Percentiles rank a stretch among this genome's conserved stretches.
Conservation (phyloP, 2,329 filamentous ascomycete species). For the Botrytis pseudocinerea region DNA sequence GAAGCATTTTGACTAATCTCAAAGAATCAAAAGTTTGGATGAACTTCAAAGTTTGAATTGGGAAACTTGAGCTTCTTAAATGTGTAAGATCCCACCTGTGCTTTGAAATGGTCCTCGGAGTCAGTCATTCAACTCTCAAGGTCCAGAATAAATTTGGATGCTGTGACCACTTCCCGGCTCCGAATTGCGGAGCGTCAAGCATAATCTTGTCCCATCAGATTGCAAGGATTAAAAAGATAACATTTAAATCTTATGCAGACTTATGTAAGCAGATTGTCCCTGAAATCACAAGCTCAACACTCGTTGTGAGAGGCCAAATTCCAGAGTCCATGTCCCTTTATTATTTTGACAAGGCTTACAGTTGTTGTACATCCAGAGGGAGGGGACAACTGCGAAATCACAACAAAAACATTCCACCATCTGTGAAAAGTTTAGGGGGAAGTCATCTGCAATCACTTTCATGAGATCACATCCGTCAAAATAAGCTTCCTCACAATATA, state of each 20-base stretch:
- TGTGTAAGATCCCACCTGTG: conserved; percentile 8
- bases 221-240: conserved; percentile 9
- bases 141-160: conserved; percentile 12
- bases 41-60: neutral
- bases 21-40: neutral
- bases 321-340: neutral
- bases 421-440: neutral
- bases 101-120: neutral
- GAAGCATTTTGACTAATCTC: conserved; percentile 47
- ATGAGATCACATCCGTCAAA: neutral
- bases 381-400: neutral
- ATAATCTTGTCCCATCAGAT: neutral
- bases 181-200: conserved; percentile 15
- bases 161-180: conserved; percentile 12
- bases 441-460: neutral
- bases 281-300: conserved; percentile 6
- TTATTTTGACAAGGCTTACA: conserved; percentile 5
- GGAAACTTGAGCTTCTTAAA: neutral
- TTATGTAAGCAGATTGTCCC: conserved; percentile 10
- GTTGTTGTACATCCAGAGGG: neutral
- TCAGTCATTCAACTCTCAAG: neutral
- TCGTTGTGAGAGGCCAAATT: neutral
- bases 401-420: too few relatives aligned
- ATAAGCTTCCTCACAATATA: neutral
- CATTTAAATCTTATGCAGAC: neutral